phyloP scores from a whole-genome alignment of 495 filamentous ascomycete species.

The Podospora conica region DNA sequence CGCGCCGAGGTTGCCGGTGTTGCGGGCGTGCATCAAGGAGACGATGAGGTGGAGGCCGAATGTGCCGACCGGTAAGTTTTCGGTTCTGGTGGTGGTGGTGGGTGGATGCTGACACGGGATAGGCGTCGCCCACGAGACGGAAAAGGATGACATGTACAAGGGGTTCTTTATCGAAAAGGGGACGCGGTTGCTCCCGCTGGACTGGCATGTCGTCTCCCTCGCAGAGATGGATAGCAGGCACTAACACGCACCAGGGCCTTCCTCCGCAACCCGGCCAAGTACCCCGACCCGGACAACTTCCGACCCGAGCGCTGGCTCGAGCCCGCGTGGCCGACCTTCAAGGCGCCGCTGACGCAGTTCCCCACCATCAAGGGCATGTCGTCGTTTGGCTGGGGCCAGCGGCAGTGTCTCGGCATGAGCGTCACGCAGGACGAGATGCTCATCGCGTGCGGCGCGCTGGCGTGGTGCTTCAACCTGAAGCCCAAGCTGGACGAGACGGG shows the following conservation, averaged over 20 bases:
- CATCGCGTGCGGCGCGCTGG: conserved; percentile 40
- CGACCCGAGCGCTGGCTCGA: conserved; percentile 46
- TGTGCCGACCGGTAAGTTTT: conserved; percentile 34
- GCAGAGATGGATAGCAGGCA: not conserved
- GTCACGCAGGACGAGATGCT: conserved; percentile 42
- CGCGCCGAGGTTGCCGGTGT: conserved; percentile 33
- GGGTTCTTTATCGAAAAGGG: conserved; percentile 43
- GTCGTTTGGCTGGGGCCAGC: conserved; percentile 55
- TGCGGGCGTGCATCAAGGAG: conserved; percentile 47
- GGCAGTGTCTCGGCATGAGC: conserved; percentile 52
- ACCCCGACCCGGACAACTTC: conserved; percentile 47
- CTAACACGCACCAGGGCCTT: conserved; percentile 23
- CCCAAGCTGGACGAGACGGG: conserved; percentile 30
- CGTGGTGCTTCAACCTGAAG: conserved; percentile 45
- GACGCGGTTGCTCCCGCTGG: conserved; percentile 44
- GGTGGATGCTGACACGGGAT: not conserved
- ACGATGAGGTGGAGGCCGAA: conserved; percentile 51
- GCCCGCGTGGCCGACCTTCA: conserved; percentile 47
- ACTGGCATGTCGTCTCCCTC: conserved; percentile 30
- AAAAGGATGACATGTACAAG: conserved; percentile 36
- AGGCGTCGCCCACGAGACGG: conserved; percentile 41
- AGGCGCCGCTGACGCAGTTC: conserved; percentile 38
- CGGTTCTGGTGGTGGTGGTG: not conserved
- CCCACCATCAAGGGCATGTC: conserved; percentile 42
- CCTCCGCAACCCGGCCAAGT: conserved; percentile 38